Evolutionary conservation across 2,329 filamentous ascomycete genomes (phyloP), one percentile per base, ranked within the genome.

Genomic region (Chrysoporthe cubensis): DNA sequence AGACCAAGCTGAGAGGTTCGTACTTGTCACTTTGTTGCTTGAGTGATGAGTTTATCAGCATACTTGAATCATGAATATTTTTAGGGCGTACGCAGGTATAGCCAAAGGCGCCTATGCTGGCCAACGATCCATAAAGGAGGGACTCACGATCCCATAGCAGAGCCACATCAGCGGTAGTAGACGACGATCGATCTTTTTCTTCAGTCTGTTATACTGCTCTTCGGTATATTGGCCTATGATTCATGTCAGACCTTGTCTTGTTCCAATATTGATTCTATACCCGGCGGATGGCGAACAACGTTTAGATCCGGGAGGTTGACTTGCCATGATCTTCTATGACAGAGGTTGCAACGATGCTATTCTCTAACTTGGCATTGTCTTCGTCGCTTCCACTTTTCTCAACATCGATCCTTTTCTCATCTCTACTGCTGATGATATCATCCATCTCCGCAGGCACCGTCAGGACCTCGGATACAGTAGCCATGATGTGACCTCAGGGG

Each of bases 161-260:
- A 79, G 73, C 78, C 80, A 84, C 81, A 84, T 84, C 54, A 84
- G 71, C 1, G 81, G 81, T 0, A 83, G 76, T 18, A 84, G 74
- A 67, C 80, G 82, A n/a, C 75, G 75, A 69, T 84, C 82, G 21
- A 81, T 77, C 70, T 83, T 83, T 42, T 74, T 73, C 70, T 77
- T 78, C 14, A 81, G 71, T 56, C 74, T 77, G 63, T 75, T 77
- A 67, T 79, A 81, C 66, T 81, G 70, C 52, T 80, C 76, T 1
- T 79, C 76, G 2, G 78, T 77, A 66, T 79, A 80, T 42, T 65
- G 70, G 6, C 34, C 68, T 59, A 18, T 32, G 18, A 14, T 13
- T 42, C 43, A 16, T 18, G 26, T 37, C 26, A 56, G 32, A 58
- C 37, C 21, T 40, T 5, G 16, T 42, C 13, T 21, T 37, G 4